Evolutionary conservation across 805 yeast genomes (phyloP), one percentile per base, ranked within the genome.

Genomic region (Saturnispora sekii): DNA sequence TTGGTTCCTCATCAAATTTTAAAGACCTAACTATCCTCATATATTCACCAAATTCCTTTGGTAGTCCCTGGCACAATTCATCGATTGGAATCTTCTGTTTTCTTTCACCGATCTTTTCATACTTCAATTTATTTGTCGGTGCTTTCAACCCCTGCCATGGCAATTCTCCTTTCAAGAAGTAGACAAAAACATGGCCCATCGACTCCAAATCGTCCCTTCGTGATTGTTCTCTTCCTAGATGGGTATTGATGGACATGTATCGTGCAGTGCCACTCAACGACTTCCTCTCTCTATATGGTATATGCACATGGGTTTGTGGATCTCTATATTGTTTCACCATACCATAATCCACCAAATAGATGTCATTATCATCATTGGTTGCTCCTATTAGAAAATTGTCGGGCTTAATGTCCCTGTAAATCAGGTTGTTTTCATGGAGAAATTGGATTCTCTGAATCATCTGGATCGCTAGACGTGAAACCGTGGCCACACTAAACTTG

Each of bases 91-190:
- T 78, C 12, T 81, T 71, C 58, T 81, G 80, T 61, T 84, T 84
- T 56, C 82, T 82, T 52, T 82, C 83, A 28, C 93, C 93, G 61
- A 84, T 84, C 59, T 83, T 84, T 61, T 84, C 93, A 59, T 84
- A 84, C 61, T 84, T 84, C 52, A 78, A 74, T 60, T 84, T 84
- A 61, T 84, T 84, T n/a, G 86, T 83, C 48, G 87, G 87, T 1
- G 90, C 93, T 63, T 83, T 84, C 48, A 84, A 66, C n/a, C 94
- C 94, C 65, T 84, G 94, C 94, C 94, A 84, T 38, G 94, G 94
- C 58, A 84, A 70, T 50, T 79, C 81, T 28, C 94, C 93, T 57
- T 84, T 73, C 45, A 83, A 62, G 56, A 84, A 84, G 62, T 84
- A 84, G 59, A 84, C 76, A 58, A 84, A 84, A 0, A 84, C 93